Evolutionary conservation across 192 early-diverging fungal species (phyloP), one percentile per base, ranked within the genome.

Genomic region (Oehlia diaphana): DNA sequence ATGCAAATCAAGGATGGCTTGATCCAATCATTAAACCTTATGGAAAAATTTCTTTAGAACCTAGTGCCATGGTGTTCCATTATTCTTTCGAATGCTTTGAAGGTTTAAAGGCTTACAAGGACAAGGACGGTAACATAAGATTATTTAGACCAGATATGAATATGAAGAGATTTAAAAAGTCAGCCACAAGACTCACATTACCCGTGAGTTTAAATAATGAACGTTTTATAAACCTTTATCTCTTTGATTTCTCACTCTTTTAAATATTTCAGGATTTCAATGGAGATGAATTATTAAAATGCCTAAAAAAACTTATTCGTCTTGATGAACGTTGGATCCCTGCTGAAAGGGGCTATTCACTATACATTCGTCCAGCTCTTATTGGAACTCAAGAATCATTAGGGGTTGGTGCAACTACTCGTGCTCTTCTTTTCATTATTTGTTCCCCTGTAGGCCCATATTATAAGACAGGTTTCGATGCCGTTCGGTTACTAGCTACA

Each of bases 121-220:
- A 96, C 79, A 92, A 92, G 77, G 73, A 93, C 3, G 95, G 95
- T 33, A 91, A 91, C 72, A 93, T 96, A 76, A 90, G 97, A 68
- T 84, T 98, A 71, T 98, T 98, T 91, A 91, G 97, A n/a, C 97
- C 97, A 8, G 94, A 98, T 61, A 95, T 95, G 94, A 98, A 98
- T 91, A 98, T 98, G 96, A 88, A 87, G 83, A 92, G 97, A 70
- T 88, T 98, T 82, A 91, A 90, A 81, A 85, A 77, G 39, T 95
- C 94, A 69, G 93, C 93, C 35, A 84, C 88, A 63, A 91, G 97
- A 67, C 88, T 98, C 78, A 87, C 94, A 63, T 88, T 98, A 76
- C 97, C 97, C 3, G 89, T 90, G 87, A 87, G 87, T 70, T 42
- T 39, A 21, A 23, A 26, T n/a, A 26, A 28, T 49, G 4, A 16